Conservation (phyloP, 768 basidiomycete species). For the Hysterangium stoloniferum region DNA sequence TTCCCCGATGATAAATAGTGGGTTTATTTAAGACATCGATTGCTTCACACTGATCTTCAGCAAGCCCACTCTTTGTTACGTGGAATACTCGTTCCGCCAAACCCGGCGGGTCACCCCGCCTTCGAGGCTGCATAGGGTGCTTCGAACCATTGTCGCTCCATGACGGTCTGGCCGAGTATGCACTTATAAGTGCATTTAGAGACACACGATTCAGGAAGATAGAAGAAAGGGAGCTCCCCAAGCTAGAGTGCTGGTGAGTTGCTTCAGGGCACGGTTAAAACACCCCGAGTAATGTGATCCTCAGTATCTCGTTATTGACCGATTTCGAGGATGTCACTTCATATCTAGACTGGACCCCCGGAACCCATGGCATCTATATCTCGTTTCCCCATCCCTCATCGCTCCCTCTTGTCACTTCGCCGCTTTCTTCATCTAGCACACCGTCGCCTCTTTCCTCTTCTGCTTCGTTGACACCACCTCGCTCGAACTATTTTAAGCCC, state of each 20-base stretch:
- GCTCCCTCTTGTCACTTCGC: conserved; percentile 34
- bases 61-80: conserved; percentile 90
- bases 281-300: conserved; percentile 5
- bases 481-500: conserved; percentile 25
- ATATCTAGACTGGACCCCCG: conserved; percentile 91
- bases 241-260: conserved; percentile 81
- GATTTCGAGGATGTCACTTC: conserved; percentile 79
- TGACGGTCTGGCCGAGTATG: conserved; percentile 82
- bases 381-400: conserved; percentile 75
- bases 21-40: conserved; percentile 21
- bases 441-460: conserved; percentile 70
- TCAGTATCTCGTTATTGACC: conserved; percentile 85
- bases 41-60: conserved; percentile 5
- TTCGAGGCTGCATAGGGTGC: conserved; percentile 94
- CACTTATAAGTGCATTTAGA: conserved; percentile 82
- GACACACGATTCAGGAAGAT: conserved; percentile 84
- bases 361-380: conserved; percentile 87
- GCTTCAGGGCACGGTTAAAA: too few species aligned
- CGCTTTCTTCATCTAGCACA: conserved; percentile 35
- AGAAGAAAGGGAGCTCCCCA: conserved; percentile 63
- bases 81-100: conserved; percentile 76
- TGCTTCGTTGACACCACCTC: conserved; percentile 37
- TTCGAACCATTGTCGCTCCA: conserved; percentile 71
- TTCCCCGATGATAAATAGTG: conserved; percentile 78
- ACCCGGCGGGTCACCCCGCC: conserved; percentile 48